Evolutionary conservation across 257 asterid species (phyloP).

Genomic region (Paulownia fortunei): DNA sequence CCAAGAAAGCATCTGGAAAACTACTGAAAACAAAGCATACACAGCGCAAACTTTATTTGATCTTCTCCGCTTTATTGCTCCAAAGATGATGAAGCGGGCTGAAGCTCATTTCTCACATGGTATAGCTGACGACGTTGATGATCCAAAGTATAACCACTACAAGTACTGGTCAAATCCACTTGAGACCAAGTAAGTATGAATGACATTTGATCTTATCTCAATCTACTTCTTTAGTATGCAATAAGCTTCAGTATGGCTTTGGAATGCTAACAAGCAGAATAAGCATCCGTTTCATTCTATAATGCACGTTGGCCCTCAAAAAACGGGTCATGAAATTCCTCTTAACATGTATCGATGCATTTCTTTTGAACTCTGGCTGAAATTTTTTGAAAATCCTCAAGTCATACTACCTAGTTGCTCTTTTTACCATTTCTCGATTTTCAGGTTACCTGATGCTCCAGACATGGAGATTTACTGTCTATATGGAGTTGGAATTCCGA

Average conservation of each 20-base stretch:
- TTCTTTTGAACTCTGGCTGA: background rate
- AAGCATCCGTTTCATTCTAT: too few relatives aligned
- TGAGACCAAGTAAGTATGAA: slow-evolving; percentile 68
- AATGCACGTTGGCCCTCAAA: too few relatives aligned
- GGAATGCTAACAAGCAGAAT: too few relatives aligned
- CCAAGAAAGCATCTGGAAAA: slow-evolving; percentile 52
- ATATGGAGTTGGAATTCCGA: slow-evolving; percentile 86
- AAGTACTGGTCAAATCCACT: slow-evolving; percentile 98
- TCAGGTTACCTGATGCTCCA: slow-evolving; percentile 88
- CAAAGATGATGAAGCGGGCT: slow-evolving; percentile 83
- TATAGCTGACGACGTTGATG: slow-evolving; percentile 75
- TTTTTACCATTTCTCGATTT: background rate
- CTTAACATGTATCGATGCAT: too few relatives aligned
- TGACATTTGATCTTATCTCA: too few relatives aligned
- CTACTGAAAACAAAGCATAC: slow-evolving; percentile 59
- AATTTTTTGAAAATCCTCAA: too few relatives aligned
- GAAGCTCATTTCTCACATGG: slow-evolving; percentile 93
- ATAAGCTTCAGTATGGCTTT: too few relatives aligned
- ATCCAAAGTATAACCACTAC: slow-evolving; percentile 74
- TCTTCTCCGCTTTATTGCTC: slow-evolving; percentile 78
- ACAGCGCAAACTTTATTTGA: slow-evolving; percentile 62
- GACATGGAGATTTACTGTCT: slow-evolving; percentile 85
- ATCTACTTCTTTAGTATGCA: too few relatives aligned
- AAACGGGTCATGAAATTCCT: too few relatives aligned
- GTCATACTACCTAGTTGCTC: background rate